These are phyloP conservation scores for Yamadazyma takamatsuzukensis DNA, from an alignment of 805 yeast genomes.

Conservation along the genomic window DNA sequence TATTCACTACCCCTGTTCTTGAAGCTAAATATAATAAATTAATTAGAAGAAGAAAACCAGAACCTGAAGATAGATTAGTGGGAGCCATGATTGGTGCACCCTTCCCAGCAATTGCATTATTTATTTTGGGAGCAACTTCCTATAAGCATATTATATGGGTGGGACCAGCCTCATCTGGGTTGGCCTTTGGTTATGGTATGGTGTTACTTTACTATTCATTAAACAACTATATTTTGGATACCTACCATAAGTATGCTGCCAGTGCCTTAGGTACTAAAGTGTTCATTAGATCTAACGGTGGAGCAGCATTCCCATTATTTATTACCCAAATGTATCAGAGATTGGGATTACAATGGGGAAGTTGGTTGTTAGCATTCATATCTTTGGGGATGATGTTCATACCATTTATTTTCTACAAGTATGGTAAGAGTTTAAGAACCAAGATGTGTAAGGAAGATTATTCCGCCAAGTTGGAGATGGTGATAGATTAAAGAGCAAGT, in stretches of 20 bases:
- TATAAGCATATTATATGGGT: slow-evolving; percentile 64
- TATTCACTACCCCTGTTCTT: slow-evolving; percentile 68
- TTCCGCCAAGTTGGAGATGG: slow-evolving; percentile 12
- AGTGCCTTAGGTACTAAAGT: slow-evolving; percentile 80
- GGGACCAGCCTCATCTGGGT: slow-evolving; percentile 58
- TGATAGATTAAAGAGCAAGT: slow-evolving; percentile 2
- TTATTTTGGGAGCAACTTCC: slow-evolving; percentile 79
- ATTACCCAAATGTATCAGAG: slow-evolving; percentile 77
- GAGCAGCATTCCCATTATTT: slow-evolving; percentile 82
- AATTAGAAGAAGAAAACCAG: slow-evolving; percentile 53
- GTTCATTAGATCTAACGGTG: slow-evolving; percentile 76
- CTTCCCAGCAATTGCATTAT: slow-evolving; percentile 74
- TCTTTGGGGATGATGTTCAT: slow-evolving; percentile 71
- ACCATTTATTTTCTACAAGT: slow-evolving; percentile 69
- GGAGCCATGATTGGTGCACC: slow-evolving; percentile 85
- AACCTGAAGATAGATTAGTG: slow-evolving; percentile 74
- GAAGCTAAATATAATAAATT: slow-evolving; percentile 59
- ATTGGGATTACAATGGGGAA: slow-evolving; percentile 77
- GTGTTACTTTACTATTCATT: slow-evolving; percentile 55
- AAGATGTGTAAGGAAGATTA: slow-evolving; percentile 68
- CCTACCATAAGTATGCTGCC: slow-evolving; percentile 72
- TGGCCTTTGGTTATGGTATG: slow-evolving; percentile 61
- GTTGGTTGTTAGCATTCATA: slow-evolving; percentile 73
- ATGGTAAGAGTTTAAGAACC: slow-evolving; percentile 60
- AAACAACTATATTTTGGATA: slow-evolving; percentile 84